Base-by-base conservation (phyloP, 352 stramenopile species). In the Thalassiosira livingstoniorum region DNA sequence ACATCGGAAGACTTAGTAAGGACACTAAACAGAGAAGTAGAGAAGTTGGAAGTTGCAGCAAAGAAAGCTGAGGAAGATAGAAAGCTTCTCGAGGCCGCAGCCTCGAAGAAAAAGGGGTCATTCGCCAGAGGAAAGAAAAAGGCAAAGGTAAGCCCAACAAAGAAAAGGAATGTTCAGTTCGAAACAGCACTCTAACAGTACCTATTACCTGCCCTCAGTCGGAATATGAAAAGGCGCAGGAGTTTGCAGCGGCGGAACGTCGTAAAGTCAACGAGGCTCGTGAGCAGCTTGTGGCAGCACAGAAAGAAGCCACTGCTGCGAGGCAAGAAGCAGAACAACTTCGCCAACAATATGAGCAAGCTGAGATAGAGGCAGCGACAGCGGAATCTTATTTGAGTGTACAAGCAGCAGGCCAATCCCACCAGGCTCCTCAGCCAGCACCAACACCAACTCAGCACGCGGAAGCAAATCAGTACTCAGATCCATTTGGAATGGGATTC, bases 281-380 rank as follows among this genome's bases (percentile, higher is more conserved):
- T 45, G 13, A 66, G 25, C 74, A 86, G 58, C 72, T 86, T 27
- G 54, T 47, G 21, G 47, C 67, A 21, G 79, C 72, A 23, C 39
- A 81, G 47, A 62, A 55, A 37, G 57, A 82, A 39, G 51, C 71
- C 0, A 65, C 75, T 39, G 43, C 54, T 18, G 69, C 55, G 5
- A 72, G 55, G 64, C 63, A 62, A 23, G 53, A 81, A 32, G 71
- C 65, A 35, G 79, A 86, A 25, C 53, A 76, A 68, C 57, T 86
- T 39, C 63, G 79, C 31, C 66, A 81, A 55, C 54, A 86, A 70
- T 79, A 57, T 13, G 79, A 86, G 54, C 60, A 86, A 61, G 62
- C 71, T 23, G 79, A 86, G 51, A 61, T 86, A 7, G 71, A 86
- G 32, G 65, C 65, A 34, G 79, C 66, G 43, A 82, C 71, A 51